Conservation (phyloP, 441 rosid genomes). For the Dalechampia spathulata region DNA sequence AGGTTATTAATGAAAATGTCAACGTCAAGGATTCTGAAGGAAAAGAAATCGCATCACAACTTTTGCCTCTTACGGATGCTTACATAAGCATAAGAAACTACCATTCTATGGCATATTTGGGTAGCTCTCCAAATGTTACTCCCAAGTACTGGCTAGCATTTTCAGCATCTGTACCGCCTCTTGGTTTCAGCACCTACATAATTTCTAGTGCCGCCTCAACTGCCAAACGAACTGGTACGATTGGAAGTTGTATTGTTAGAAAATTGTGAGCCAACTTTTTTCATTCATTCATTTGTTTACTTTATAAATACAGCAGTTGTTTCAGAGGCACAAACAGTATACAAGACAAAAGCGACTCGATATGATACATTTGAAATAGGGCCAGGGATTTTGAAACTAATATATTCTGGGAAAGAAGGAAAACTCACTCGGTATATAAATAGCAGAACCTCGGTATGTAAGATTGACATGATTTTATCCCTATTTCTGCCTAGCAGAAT, state of each 20-base stretch:
- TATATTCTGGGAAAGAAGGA: slow-evolving; percentile 42
- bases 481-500: not conserved
- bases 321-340: slow-evolving; percentile 24
- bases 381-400: slow-evolving; percentile 59
- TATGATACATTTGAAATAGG: slow-evolving; percentile 52
- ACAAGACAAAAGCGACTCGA: slow-evolving; percentile 27
- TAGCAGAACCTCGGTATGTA: slow-evolving; percentile 53
- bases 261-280: not conserved
- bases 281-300: not conserved
- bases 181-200: slow-evolving; percentile 80
- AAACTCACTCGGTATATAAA: slow-evolving; percentile 43
- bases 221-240: slow-evolving; percentile 40
- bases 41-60: slow-evolving; percentile 71
- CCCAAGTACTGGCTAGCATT: slow-evolving; percentile 95
- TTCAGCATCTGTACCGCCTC: slow-evolving; percentile 71
- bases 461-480: slow-evolving; percentile 6
- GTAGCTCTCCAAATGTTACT: slow-evolving; percentile 38
- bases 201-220: slow-evolving; percentile 39
- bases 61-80: slow-evolving; percentile 60
- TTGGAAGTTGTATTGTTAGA: slow-evolving; percentile 4
- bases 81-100: slow-evolving; percentile 49
- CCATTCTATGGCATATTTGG: slow-evolving; percentile 71
- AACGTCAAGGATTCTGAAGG: slow-evolving; percentile 75
- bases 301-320: slow-evolving; percentile 21
- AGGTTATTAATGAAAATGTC: slow-evolving; percentile 65